Percentiles rank a stretch among this genome's conserved stretches.
Conservation (phyloP, 495 filamentous ascomycete species). For the Hyaloscypha hepaticicola region DNA sequence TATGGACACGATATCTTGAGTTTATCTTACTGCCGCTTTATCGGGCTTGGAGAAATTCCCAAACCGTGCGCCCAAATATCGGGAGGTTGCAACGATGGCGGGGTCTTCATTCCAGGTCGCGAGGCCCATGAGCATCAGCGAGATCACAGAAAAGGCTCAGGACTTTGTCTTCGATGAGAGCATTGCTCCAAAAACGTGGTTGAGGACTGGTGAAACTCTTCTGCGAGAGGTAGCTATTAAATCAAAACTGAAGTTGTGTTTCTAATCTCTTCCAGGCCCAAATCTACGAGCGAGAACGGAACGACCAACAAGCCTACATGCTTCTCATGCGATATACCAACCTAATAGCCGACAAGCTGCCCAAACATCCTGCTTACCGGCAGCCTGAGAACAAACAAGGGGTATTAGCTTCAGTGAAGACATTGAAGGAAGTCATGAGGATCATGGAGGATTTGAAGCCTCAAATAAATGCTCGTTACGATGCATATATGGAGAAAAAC, state of each 20-base stretch:
- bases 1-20: not conserved
- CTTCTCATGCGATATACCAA: slow-evolving; percentile 79
- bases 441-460: slow-evolving; percentile 67
- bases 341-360: slow-evolving; percentile 62
- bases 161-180: slow-evolving; percentile 75
- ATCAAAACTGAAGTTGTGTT: not conserved
- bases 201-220: slow-evolving; percentile 74
- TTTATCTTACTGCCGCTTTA: not conserved
- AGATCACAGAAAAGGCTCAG: slow-evolving; percentile 68
- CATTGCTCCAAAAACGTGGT: slow-evolving; percentile 76
- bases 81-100: slow-evolving; percentile 25
- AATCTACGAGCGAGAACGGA: slow-evolving; percentile 82
- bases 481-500: slow-evolving; percentile 46
- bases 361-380: slow-evolving; percentile 57
- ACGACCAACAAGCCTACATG: slow-evolving; percentile 83
- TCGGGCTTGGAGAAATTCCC: not conserved
- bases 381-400: slow-evolving; percentile 41
- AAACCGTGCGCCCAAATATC: not conserved
- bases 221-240: slow-evolving; percentile 64
- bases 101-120: slow-evolving; percentile 24
- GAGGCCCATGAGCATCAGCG: slow-evolving; percentile 68
- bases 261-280: slow-evolving; percentile 49
- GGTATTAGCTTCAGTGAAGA: slow-evolving; percentile 23
- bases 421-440: slow-evolving; percentile 38
- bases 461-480: slow-evolving; percentile 62